A percentile compares a stretch with the other conserved stretches of the same genome.
Evolutionary conservation across 2,329 filamentous ascomycete species (phyloP).

Genomic region (Cladosporium sp.): DNA sequence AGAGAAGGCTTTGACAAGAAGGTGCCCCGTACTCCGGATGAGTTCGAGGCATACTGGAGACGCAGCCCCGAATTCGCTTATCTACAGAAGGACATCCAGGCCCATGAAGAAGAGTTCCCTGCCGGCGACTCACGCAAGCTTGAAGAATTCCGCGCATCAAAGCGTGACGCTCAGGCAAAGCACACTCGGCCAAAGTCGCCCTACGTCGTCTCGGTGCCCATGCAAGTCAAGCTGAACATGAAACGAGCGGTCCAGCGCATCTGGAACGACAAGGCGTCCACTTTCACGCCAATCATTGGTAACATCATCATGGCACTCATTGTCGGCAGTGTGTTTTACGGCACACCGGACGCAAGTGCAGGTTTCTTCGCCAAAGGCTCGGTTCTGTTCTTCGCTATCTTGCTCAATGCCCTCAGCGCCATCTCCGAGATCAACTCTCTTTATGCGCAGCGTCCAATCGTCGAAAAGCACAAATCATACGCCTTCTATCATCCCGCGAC

Average conservation of each 20-base stretch:
- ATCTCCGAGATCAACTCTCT: constrained; percentile 66
- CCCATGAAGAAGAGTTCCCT: constrained; percentile 46
- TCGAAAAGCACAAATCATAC: constrained; percentile 45
- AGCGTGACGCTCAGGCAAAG: constrained; percentile 50
- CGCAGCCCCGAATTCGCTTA: constrained; percentile 43
- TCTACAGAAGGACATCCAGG: constrained; percentile 47
- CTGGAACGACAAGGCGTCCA: constrained; percentile 49
- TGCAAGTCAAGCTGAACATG: constrained; percentile 52
- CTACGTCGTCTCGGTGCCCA: constrained; percentile 53
- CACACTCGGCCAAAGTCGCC: constrained; percentile 53
- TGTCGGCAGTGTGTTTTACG: constrained; percentile 58
- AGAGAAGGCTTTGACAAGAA: constrained; percentile 56
- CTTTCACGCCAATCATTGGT: constrained; percentile 42
- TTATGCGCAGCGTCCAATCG: constrained; percentile 44
- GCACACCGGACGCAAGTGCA: constrained; percentile 45
- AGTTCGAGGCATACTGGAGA: constrained; percentile 56
- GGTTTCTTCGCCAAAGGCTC: constrained; percentile 54
- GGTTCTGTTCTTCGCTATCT: constrained; percentile 56
- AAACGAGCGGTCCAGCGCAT: constrained; percentile 49
- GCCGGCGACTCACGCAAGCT: constrained; percentile 39
- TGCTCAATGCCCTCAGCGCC: constrained; percentile 56
- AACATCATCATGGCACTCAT: constrained; percentile 57
- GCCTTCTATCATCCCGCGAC: constrained; percentile 34
- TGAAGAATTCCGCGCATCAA: constrained; percentile 44
- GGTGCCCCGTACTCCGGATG: constrained; percentile 65